Base-by-base conservation (phyloP, 1,284 basidiomycete species). In the Austroboletus olivaceoglutinosus region DNA sequence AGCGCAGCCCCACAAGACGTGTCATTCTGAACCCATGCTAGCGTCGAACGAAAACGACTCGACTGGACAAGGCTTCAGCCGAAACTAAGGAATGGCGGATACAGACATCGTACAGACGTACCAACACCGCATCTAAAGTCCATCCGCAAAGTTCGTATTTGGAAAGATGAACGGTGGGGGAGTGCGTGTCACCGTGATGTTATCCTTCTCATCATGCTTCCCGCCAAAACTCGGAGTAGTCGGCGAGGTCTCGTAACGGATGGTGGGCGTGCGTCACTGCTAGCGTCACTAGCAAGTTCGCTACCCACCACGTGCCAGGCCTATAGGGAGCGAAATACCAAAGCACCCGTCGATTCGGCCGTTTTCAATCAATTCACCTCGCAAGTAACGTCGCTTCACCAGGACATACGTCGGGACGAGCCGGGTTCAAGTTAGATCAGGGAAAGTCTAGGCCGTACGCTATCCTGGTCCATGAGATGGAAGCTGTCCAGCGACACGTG, bases 241-340 rank as follows among this genome's bases (percentile, higher is more conserved):
- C 58, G 48, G 59, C 59, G 51, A 27, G 15, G 47, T 51, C n/a
- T 51, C 60, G 58, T 64, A 61, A 65, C 37, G 18, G 45, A 15
- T 34, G 15, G 34, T 48, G 36, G 27, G 27, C 7, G 27, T 29
- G 27, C 27, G 11, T 29, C 10, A 12, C 27, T 29, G 11, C 27
- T 29, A 29, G 27, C 27, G 27, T 29, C 10, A 12, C 27, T 12
- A 29, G 27, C 27, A 29, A 29, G 27, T 29, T 29, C 27, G 27
- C 27, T 12, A 29, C 27, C 11, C 2, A n/a, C 36, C 36, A 37
- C 36, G 36, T 37, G 36, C n/a, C n/a, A 6, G 19, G 19, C 36
- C 36, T 37, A 25, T 25, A 16, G 22, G 12, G 21, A 16, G 36
- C 36, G 36, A 21, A 12, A 40, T 5, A 5, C 2, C 22, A 13